These are phyloP conservation scores for Fraxinus latifolia DNA, from an alignment of 305 asterid species.

Conservation along the genomic window DNA sequence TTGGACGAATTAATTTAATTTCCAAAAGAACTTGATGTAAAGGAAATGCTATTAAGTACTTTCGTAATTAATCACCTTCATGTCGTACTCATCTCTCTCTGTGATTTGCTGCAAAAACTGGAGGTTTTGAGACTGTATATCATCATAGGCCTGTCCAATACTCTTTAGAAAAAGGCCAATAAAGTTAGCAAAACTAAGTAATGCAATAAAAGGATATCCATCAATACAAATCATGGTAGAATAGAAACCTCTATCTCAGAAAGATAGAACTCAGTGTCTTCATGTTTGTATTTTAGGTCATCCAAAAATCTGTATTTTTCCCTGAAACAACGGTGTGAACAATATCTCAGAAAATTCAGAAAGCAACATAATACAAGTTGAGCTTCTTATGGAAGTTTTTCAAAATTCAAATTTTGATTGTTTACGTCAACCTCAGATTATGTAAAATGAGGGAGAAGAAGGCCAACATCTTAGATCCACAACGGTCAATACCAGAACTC, in stretches of 20 bases:
- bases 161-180: slow-evolving; percentile 53
- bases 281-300: slow-evolving; percentile 49
- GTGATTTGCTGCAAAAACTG: slow-evolving; percentile 92
- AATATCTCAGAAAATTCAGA: slow-evolving; percentile 13
- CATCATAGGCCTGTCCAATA: slow-evolving; percentile 95
- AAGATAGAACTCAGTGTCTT: slow-evolving; percentile 59
- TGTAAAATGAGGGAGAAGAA: neutral
- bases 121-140: slow-evolving; percentile 93
- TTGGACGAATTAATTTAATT: neutral
- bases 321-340: slow-evolving; percentile 35
- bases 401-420: neutral
- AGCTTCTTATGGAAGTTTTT: neutral
- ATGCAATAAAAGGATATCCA: slow-evolving; percentile 3
- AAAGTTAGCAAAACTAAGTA: slow-evolving; percentile 21
- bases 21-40: neutral
- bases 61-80: slow-evolving; percentile 49
- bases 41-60: neutral
- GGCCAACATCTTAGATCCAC: neutral
- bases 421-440: neutral
- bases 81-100: slow-evolving; percentile 89
- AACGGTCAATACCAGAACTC: neutral
- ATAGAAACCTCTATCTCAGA: slow-evolving; percentile 62
- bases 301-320: slow-evolving; percentile 49
- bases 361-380: neutral
- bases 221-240: slow-evolving; percentile 14